Base-by-base conservation (phyloP, 2,329 filamentous ascomycete species). In the Colletotrichum horii region DNA sequence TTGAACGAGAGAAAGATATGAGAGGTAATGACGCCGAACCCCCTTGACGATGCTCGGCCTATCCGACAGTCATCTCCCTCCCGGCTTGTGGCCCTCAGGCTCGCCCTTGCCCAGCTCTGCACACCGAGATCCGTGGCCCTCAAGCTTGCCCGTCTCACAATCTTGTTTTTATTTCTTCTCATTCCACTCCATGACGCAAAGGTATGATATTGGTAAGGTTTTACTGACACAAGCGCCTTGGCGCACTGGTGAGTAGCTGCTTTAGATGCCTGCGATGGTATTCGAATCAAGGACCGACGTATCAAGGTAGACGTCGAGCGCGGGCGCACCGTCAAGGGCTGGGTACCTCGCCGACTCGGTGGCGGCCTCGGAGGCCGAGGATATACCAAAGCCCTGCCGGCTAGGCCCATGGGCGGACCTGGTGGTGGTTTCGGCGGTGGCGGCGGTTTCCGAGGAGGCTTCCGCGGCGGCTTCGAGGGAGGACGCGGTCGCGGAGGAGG, bases 1-100 rank as follows among this genome's bases (percentile, higher is more conserved):
- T 96, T 83, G 96, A 98, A 86, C 94, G 95, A 84, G 97, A 98
- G 87, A 96, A 96, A 86, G 97, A 98, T 84, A 98, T 98, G 96
- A 97, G 97, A 95, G 96, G 96, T 98, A 97, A 92, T 88, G 86
- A 64, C 64, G 70, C 43, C 26, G 34, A 76, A 60, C 26, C 69
- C 71, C 68, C 66, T 66, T 66, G 75, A 70, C 24, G 56, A 75
- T 65, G 66, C 72, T 62, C 43, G 72, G 66, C 68, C 58, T 66
- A 56, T 48, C 67, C n/a, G 69, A 61, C 71, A 70, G 78, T 78
- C 78, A 75, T 78, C 71, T 66, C 78, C 79, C 80, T 68, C 80
- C 83, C 83, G 80, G 85, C 83, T 84, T 79, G 82, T 81, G 85
- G 85, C 84, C 84, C 83, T 87, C 84, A 85, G 78, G 85, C 83